Percentiles rank a stretch among this genome's conserved stretches.
These are phyloP conservation scores for Croton laevigatus DNA, from an alignment of 441 rosid genomes.

Conservation along the genomic window DNA sequence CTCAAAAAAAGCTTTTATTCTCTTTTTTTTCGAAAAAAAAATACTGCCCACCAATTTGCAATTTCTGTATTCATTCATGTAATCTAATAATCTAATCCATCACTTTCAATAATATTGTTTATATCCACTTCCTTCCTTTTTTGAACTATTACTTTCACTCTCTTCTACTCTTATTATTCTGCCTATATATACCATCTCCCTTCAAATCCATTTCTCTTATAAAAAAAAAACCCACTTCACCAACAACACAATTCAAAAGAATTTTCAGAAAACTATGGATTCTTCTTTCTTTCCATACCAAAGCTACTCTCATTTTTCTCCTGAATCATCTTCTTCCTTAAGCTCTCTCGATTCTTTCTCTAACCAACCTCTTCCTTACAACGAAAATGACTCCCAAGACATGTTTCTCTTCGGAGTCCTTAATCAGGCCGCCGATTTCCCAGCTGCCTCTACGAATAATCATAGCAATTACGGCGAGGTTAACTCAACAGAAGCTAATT, in stretches of 20 bases:
- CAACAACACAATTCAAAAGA: neutral
- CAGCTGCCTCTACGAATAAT: conserved; percentile 6
- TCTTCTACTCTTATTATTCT: neutral
- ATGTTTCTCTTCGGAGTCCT: conserved; percentile 70
- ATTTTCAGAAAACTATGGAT: conserved; percentile 18
- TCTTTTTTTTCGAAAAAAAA: too few relatives aligned
- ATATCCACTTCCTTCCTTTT: neutral
- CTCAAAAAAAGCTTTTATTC: too few relatives aligned
- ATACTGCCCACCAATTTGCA: neutral
- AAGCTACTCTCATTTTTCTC: conserved; percentile 27
- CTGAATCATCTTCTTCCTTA: conserved; percentile 33
- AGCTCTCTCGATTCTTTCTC: conserved; percentile 31
- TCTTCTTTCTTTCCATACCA: conserved; percentile 34
- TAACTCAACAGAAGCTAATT: conserved; percentile 34
- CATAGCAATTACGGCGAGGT: conserved; percentile 2
- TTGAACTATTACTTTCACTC: neutral
- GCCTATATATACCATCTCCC: conserved; percentile 7
- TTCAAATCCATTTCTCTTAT: neutral
- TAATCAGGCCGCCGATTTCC: conserved; percentile 34
- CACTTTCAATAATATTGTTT: too few relatives aligned
- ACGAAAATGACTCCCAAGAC: conserved; percentile 82
- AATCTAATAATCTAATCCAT: neutral
- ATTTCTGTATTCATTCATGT: conserved; percentile 34
- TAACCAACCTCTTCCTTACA: conserved; percentile 59
- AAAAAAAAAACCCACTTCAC: conserved; percentile 5